Evolutionary conservation across 805 yeast genomes (phyloP).

Genomic region (Lipomyces oligophaga): DNA sequence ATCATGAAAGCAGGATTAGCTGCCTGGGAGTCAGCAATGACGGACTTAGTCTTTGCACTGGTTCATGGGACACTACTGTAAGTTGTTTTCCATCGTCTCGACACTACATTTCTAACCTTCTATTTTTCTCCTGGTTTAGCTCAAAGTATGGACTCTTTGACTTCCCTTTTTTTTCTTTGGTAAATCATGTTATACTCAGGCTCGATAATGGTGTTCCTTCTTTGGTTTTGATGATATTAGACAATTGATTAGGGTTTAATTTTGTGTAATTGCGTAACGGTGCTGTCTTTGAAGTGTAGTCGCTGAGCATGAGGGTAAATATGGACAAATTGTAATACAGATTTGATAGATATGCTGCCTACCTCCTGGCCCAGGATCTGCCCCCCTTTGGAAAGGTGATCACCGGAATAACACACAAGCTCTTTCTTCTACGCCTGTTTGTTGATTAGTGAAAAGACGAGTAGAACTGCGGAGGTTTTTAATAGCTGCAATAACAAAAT

Average conservation of each 20-base stretch:
- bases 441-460: too few relatives aligned
- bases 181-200: not conserved
- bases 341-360: too few relatives aligned
- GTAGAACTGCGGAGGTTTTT: too few relatives aligned
- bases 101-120: not conserved
- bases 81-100: not conserved
- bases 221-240: conserved; percentile 1
- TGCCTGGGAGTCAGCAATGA: conserved; percentile 65
- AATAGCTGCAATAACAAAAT: too few relatives aligned
- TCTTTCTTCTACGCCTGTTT: too few relatives aligned
- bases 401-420: too few relatives aligned
- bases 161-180: not conserved
- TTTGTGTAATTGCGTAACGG: not conserved
- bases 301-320: too few relatives aligned
- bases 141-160: conserved; percentile 15
- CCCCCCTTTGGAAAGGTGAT: too few relatives aligned
- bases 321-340: too few relatives aligned
- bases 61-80: conserved; percentile 71
- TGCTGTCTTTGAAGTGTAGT: too few relatives aligned
- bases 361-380: too few relatives aligned
- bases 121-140: conserved; percentile 1
- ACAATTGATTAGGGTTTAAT: not conserved
- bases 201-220: not conserved
- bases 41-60: conserved; percentile 72
- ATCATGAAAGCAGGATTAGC: conserved; percentile 59